Base-by-base conservation (phyloP, 352 stramenopile species). In the Pythium brachiatum region DNA sequence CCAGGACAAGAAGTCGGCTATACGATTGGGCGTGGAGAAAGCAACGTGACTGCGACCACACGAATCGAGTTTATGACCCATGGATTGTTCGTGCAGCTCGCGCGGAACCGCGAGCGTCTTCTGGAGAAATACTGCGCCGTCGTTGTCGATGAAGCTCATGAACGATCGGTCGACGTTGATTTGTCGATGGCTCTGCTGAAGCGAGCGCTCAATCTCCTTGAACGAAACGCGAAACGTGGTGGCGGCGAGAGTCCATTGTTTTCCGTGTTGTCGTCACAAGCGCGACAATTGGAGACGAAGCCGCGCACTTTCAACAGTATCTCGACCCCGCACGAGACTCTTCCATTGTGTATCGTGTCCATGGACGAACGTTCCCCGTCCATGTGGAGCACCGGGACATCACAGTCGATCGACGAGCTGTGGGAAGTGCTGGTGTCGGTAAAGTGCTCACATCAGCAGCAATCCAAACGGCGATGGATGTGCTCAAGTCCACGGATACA, bases 131-230 rank as follows among this genome's bases (percentile, higher is more conserved):
- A 70, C 27, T 68, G 60, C 26, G 44, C 36, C 1, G 64, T 75
- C 3, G 64, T 75, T 55, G 64, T 75, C 2, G 68, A 75, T 51
- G 64, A 75, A 67, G 59, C 62, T 12, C 64, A 75, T 41, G 68
- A 75, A 39, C 52, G 68, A 31, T 69, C 63, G 6, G 53, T 75
- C 1, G 57, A 72, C 27, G 51, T 71, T 12, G 68, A 75, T 43
- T 44, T 75, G 2, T 75, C 66, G 25, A 41, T 75, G 0, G 64
- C 64, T n/a, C 50, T 75, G 29, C 23, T 72, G n/a, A 25, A 66
- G 31, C 48, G 53, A 2, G 53, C 53, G n/a, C 26, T 71, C 9
- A 62, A 23, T 2, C 34, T n/a, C n/a, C n/a, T n/a, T n/a, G n/a
- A 27, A n/a, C 21, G 27, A 18, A 3, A 48, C 3, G 21, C 7